Percentiles rank a stretch among this genome's conserved stretches.
Evolutionary conservation across 495 filamentous ascomycete genomes (phyloP).

Genomic region (Annulohypoxylon nitens): DNA sequence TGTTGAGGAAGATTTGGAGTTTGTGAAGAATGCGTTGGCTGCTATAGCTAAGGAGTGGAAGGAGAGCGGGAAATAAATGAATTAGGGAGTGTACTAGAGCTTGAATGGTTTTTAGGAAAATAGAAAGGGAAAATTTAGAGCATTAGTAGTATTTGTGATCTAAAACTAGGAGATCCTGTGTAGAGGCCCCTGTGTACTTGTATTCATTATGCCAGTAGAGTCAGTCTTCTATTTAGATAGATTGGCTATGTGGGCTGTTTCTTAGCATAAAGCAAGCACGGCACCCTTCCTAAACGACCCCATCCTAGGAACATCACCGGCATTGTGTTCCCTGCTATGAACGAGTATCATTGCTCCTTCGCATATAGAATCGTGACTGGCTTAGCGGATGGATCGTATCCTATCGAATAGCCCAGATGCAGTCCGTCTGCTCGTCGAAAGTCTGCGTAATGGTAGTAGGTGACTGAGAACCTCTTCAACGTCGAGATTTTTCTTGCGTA

Average conservation of each 20-base stretch:
- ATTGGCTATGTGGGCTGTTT: neutral
- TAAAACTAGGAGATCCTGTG: neutral
- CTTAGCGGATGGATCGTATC: neutral
- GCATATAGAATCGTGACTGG: neutral
- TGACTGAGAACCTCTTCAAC: neutral
- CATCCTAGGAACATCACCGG: neutral
- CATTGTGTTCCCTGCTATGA: neutral
- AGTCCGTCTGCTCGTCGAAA: neutral
- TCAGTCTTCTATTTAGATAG: neutral
- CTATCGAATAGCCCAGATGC: neutral
- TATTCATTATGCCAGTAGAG: neutral
- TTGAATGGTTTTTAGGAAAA: neutral
- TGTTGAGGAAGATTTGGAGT: constrained; percentile 65
- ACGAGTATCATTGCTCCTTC: neutral
- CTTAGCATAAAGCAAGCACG: neutral
- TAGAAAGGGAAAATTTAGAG: neutral
- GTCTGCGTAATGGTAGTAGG: neutral
- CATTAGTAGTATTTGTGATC: neutral
- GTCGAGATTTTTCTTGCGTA: neutral
- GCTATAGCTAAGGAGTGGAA: constrained; percentile 39
- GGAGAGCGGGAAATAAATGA: constrained; percentile 21
- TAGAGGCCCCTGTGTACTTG: neutral
- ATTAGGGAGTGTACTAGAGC: neutral
- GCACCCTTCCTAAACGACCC: neutral
- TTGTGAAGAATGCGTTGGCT: constrained; percentile 56